These are phyloP conservation scores for Obba rivulosa DNA, from an alignment of 768 basidiomycete species.

Conservation along the genomic window DNA sequence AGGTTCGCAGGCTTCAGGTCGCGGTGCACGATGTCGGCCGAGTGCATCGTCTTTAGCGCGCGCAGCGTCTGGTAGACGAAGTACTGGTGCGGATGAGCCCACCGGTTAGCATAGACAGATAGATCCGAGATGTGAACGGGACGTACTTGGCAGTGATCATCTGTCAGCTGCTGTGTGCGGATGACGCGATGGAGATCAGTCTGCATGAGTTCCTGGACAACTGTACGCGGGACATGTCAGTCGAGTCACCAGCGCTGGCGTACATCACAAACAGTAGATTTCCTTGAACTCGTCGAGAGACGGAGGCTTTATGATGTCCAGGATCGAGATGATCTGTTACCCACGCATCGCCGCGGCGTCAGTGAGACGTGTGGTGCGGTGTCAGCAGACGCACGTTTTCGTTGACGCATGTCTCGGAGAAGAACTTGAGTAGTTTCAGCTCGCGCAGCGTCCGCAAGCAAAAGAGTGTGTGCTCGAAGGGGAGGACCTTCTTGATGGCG, in stretches of 20 bases:
- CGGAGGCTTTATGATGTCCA: slow-evolving; percentile 84
- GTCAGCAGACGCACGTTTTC: slow-evolving; percentile 54
- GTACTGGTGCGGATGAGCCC: slow-evolving; percentile 37
- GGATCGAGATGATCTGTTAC: slow-evolving; percentile 79
- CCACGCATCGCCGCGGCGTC: neutral
- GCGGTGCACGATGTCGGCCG: slow-evolving; percentile 74
- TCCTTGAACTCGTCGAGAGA: slow-evolving; percentile 76
- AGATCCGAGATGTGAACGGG: slow-evolving; percentile 2
- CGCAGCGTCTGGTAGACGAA: slow-evolving; percentile 83
- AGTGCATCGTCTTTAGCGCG: slow-evolving; percentile 86
- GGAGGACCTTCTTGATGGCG: slow-evolving; percentile 93
- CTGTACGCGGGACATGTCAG: slow-evolving; percentile 27
- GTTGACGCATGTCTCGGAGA: slow-evolving; percentile 73
- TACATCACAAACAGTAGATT: slow-evolving; percentile 62
- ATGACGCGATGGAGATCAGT: slow-evolving; percentile 90
- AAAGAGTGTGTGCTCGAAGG: slow-evolving; percentile 92
- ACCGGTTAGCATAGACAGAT: slow-evolving; percentile 10
- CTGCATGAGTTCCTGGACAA: slow-evolving; percentile 86
- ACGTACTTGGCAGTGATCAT: slow-evolving; percentile 79
- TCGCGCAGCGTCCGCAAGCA: slow-evolving; percentile 86
- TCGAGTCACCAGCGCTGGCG: slow-evolving; percentile 2
- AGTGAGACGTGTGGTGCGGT: neutral
- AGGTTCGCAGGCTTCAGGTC: slow-evolving; percentile 87
- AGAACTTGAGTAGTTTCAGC: slow-evolving; percentile 84
- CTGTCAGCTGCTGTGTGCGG: slow-evolving; percentile 82